A percentile compares a stretch with the other conserved stretches of the same genome.
Conservation (phyloP, 2,329 filamentous ascomycete genomes). For the Alternaria incomplexa region DNA sequence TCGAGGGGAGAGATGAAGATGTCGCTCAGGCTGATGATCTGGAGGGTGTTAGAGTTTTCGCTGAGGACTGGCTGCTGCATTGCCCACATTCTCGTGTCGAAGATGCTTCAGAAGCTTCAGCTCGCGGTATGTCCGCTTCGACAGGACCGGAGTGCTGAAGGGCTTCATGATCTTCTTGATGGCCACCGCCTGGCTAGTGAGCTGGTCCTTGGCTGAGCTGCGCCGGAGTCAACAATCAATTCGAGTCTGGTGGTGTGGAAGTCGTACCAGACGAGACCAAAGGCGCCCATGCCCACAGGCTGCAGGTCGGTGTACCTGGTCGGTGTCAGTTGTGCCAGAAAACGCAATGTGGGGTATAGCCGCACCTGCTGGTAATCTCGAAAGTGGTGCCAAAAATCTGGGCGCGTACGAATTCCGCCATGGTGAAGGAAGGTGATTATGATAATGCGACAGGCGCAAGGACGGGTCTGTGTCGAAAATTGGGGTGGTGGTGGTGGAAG, state of each 20-base stretch:
- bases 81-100: slow-evolving; percentile 87
- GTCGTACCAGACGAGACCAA: slow-evolving; percentile 91
- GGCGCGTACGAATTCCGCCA: slow-evolving; percentile 99
- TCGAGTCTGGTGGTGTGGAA: slow-evolving; percentile 2
- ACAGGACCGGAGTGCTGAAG: slow-evolving; percentile 97
- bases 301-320: slow-evolving; percentile 94
- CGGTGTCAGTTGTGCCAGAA: slow-evolving; percentile 28
- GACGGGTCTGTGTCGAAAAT: slow-evolving; percentile 8
- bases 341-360: slow-evolving; percentile 33
- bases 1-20: slow-evolving; percentile 99
- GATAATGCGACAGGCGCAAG: slow-evolving; percentile 30
- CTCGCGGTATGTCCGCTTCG: slow-evolving; percentile 97
- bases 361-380: slow-evolving; percentile 96
- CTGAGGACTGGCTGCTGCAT: not conserved
- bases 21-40: slow-evolving; percentile 96
- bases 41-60: slow-evolving; percentile 23
- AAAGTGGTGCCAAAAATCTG: slow-evolving; percentile 99
- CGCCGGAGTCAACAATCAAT: slow-evolving; percentile 19
- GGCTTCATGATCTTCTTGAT: slow-evolving; percentile 99
- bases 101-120: slow-evolving; percentile 97
- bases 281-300: slow-evolving; percentile 98
- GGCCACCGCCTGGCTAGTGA: slow-evolving; percentile 94
- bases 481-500: slow-evolving; percentile 9
- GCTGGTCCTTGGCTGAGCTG: slow-evolving; percentile 96
- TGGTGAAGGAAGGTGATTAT: slow-evolving; percentile 57